Percentiles rank a stretch among this genome's conserved stretches.
phyloP scores from a whole-genome alignment of 352 stramenopile species.

The Plasmopara muralis region DNA sequence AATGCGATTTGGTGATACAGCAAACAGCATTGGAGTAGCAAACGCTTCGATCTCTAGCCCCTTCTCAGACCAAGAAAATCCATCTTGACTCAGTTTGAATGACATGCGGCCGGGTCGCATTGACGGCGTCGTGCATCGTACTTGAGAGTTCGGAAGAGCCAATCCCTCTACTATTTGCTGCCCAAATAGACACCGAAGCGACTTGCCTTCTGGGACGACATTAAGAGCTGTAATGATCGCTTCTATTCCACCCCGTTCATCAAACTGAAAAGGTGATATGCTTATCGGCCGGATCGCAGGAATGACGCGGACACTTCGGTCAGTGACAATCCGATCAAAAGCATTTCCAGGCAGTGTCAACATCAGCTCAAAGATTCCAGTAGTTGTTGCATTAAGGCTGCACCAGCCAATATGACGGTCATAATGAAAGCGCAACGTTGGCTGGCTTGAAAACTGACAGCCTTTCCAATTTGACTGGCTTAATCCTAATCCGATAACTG shows the following conservation, averaged over 20 bases:
- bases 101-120: conserved; percentile 16
- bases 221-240: conserved; percentile 29
- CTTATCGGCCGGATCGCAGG: conserved; percentile 15
- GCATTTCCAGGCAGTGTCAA: conserved; percentile 13
- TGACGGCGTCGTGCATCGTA: conserved; percentile 28
- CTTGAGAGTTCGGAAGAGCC: conserved; percentile 17
- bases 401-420: conserved; percentile 16
- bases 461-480: conserved; percentile 12
- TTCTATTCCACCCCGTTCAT: conserved; percentile 38
- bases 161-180: conserved; percentile 18
- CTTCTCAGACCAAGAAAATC: conserved; percentile 29
- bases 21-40: conserved; percentile 27
- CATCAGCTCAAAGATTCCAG: conserved; percentile 20
- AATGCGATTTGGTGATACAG: conserved; percentile 14
- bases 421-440: conserved; percentile 8
- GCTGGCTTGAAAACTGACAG: conserved; percentile 28
- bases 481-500: conserved; percentile 25
- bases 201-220: conserved; percentile 13
- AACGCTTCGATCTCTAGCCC: conserved; percentile 26
- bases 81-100: conserved; percentile 32
- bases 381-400: conserved; percentile 26
- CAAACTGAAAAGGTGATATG: conserved; percentile 27
- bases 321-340: conserved; percentile 13
- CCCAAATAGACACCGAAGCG: conserved; percentile 36
- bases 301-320: conserved; percentile 29